Evolutionary conservation across 2,329 filamentous ascomycete species (phyloP).

Genomic region (Pestalotiopsis sp.): DNA sequence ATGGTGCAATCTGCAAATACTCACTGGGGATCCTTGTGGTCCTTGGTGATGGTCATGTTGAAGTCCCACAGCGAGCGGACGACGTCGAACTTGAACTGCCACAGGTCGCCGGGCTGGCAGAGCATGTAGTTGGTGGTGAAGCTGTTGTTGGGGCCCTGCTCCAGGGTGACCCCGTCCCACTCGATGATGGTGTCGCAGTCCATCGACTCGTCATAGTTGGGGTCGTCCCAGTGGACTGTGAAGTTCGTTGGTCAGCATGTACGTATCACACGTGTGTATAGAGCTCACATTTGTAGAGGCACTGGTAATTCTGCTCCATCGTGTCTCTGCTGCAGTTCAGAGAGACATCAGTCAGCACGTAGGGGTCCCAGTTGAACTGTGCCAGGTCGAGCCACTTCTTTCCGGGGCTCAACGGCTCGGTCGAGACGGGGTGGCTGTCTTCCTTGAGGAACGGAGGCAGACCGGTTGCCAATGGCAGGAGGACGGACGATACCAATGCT

Average conservation of each 20-base stretch:
- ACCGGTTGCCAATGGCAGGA: slow-evolving; percentile 12
- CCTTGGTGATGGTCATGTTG: slow-evolving; percentile 11
- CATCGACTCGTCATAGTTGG: slow-evolving; percentile 15
- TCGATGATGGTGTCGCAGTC: slow-evolving; percentile 22
- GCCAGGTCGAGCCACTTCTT: slow-evolving; percentile 7
- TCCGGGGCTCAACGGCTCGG: not conserved
- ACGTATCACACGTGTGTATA: not conserved
- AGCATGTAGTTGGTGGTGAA: slow-evolving; percentile 16
- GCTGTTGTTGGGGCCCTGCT: slow-evolving; percentile 29
- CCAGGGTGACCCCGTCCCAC: slow-evolving; percentile 25
- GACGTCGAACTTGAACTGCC: slow-evolving; percentile 13
- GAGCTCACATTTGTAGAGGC: slow-evolving; percentile 13
- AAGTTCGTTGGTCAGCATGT: not conserved
- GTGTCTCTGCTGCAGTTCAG: slow-evolving; percentile 12
- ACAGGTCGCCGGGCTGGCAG: slow-evolving; percentile 14
- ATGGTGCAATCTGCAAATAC: not conserved
- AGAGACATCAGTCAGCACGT: slow-evolving; percentile 4
- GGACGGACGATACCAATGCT: not conserved
- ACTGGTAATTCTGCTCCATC: slow-evolving; percentile 3
- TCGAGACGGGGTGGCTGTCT: not conserved
- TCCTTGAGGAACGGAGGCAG: not conserved
- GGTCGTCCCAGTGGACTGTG: slow-evolving; percentile 15
- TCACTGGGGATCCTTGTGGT: slow-evolving; percentile 12
- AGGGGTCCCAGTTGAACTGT: slow-evolving; percentile 13
- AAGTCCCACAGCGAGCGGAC: slow-evolving; percentile 4